These are phyloP conservation scores for Kickxella alabastrina DNA, from an alignment of 192 early-diverging fungal species.

Conservation along the genomic window DNA sequence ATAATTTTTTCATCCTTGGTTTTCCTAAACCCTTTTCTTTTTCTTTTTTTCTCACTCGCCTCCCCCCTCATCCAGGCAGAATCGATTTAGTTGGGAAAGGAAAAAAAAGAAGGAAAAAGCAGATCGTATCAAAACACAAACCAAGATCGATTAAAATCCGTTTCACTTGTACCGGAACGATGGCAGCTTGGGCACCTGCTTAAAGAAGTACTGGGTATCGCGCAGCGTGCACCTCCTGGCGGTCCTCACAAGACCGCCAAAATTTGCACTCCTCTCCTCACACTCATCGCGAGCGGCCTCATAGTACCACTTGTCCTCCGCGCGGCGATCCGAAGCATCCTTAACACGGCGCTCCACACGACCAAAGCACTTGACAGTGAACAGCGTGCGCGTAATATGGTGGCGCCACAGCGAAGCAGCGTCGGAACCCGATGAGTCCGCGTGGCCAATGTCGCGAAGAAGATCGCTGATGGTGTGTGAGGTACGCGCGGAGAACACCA, in stretches of 20 bases:
- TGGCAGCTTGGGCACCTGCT: conserved; percentile 53
- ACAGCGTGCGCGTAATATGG: conserved; percentile 41
- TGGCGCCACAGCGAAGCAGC: conserved; percentile 36
- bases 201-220: conserved; percentile 55
- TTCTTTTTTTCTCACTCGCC: too few relatives aligned
- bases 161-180: conserved; percentile 45
- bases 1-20: too few relatives aligned
- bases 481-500: conserved; percentile 54
- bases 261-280: conserved; percentile 40
- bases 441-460: conserved; percentile 41
- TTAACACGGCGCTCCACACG: conserved; percentile 52
- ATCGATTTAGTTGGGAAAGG: too few relatives aligned
- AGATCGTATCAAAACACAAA: too few relatives aligned
- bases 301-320: conserved; percentile 55
- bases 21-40: too few relatives aligned
- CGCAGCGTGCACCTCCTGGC: conserved; percentile 54
- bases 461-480: conserved; percentile 53
- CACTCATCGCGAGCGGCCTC: conserved; percentile 45
- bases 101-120: too few relatives aligned
- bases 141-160: too few relatives aligned
- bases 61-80: too few relatives aligned
- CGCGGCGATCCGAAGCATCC: conserved; percentile 50
- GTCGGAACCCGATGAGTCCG: conserved; percentile 19
- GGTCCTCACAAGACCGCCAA: conserved; percentile 51
- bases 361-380: conserved; percentile 48